Evolutionary conservation across 2,329 filamentous ascomycete species (phyloP), one percentile per base, ranked within the genome.

Genomic region (Colletotrichum eleusines): DNA sequence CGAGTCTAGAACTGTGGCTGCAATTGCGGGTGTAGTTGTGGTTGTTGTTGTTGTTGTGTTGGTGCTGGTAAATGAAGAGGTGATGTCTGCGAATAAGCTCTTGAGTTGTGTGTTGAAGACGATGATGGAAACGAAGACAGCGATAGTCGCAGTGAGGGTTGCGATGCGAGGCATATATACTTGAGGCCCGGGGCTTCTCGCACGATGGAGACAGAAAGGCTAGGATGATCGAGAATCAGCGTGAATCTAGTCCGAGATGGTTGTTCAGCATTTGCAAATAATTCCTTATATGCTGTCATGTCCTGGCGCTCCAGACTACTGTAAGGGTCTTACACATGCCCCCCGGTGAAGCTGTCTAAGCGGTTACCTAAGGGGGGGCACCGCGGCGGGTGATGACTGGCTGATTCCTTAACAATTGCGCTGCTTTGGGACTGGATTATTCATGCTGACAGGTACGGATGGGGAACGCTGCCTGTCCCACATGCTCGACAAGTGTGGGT

Each of bases 81-180:
- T 69, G 55, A 77, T 69, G 54, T 74, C 68, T 65, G 74, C 69
- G 66, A 76, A 70, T 42, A 74, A 67, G 68, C 73, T 74, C 63
- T 74, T 74, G 63, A 75, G 72, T 72, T 75, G 73, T 71, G 73
- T 71, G 74, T 75, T 75, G 72, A 76, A 74, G 75, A 79, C 75
- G 76, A 77, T 75, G 74, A 81, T 82, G 76, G 81, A 82, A 76
- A 81, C 72, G 75, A 78, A 74, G 76, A 78, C 76, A 74, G 80
- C 76, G 60, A 82, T 75, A 78, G 81, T 76, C 69, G 79, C 79
- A 76, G 75, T 71, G 57, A 76, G 65, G 69, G 77, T 73, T 72
- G 76, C 72, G 74, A 79, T 72, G 55, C 79, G 81, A 72, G 75
- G 75, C 81, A 83, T 83, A 80, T 83, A 82, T 83, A 81, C 75